phyloP scores from a whole-genome alignment of 2,329 filamentous ascomycete species.

The Stachybotrys elegans region DNA sequence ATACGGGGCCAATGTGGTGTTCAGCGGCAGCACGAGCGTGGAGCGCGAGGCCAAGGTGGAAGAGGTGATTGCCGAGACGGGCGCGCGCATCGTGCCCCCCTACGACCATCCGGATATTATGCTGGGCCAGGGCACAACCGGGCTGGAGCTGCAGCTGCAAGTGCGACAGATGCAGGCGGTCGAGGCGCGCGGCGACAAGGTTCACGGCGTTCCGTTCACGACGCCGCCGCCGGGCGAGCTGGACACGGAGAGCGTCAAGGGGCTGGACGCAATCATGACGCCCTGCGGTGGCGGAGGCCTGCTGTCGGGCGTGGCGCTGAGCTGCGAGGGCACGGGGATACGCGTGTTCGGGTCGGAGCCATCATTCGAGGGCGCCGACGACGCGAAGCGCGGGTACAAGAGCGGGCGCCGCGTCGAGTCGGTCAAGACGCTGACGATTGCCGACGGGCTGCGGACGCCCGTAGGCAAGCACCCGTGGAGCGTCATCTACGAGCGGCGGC shows the following conservation, averaged over 20 bases:
- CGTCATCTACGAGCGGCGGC: conserved; percentile 65
- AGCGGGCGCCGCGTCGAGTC: conserved; percentile 56
- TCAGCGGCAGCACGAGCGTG: conserved; percentile 72
- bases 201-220: conserved; percentile 13
- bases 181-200: conserved; percentile 8
- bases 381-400: conserved; percentile 67
- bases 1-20: conserved; percentile 74
- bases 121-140: conserved; percentile 87
- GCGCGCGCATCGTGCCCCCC: conserved; percentile 76
- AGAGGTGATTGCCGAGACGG: conserved; percentile 65
- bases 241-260: conserved; percentile 15
- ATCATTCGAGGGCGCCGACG: conserved; percentile 75
- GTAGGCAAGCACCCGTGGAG: conserved; percentile 72
- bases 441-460: conserved; percentile 82
- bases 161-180: conserved; percentile 48
- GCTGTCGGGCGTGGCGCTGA: conserved; percentile 76
- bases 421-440: conserved; percentile 76
- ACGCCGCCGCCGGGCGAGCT: conserved; percentile 9
- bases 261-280: conserved; percentile 68
- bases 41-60: conserved; percentile 76
- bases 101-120: conserved; percentile 93
- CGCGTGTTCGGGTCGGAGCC: conserved; percentile 86
- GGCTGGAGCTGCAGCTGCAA: conserved; percentile 75
- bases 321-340: conserved; percentile 65
- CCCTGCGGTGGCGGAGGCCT: conserved; percentile 88